phyloP scores from a whole-genome alignment of 345 rosid species.

The Melaleuca alternifolia region DNA sequence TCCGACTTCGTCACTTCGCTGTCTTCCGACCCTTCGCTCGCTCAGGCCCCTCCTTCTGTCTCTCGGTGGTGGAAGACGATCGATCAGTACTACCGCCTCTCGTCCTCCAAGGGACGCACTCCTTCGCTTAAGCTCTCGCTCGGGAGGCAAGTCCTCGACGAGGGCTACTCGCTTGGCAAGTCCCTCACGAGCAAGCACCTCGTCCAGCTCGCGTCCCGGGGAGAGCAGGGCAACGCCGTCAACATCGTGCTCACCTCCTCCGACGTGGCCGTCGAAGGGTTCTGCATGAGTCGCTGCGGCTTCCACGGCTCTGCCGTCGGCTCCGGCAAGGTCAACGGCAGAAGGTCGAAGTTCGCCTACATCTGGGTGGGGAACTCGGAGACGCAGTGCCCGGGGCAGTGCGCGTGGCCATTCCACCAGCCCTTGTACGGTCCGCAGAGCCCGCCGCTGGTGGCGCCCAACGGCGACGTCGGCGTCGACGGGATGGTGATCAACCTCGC shows the following conservation, averaged over 20 bases:
- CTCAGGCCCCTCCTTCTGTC: slow-evolving; percentile 42
- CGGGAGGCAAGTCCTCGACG: slow-evolving; percentile 46
- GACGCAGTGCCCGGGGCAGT: slow-evolving; percentile 29
- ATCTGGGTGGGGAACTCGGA: slow-evolving; percentile 80
- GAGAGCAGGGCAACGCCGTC: slow-evolving; percentile 35
- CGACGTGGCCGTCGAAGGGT: slow-evolving; percentile 44
- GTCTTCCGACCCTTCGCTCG: slow-evolving; percentile 5
- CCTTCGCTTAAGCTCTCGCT: slow-evolving; percentile 32
- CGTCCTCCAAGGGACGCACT: slow-evolving; percentile 10
- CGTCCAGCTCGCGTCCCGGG: slow-evolving; percentile 43
- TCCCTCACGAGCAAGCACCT: slow-evolving; percentile 42
- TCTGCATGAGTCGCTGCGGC: slow-evolving; percentile 50
- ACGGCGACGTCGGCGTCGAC: slow-evolving; percentile 45
- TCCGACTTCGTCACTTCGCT: slow-evolving; percentile 53
- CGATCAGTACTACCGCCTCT: slow-evolving; percentile 48
- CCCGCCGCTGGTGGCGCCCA: slow-evolving; percentile 3
- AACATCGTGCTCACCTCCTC: slow-evolving; percentile 51
- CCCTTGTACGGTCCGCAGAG: neutral
- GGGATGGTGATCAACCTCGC: slow-evolving; percentile 55
- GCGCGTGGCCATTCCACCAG: slow-evolving; percentile 52
- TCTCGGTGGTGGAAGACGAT: slow-evolving; percentile 67
- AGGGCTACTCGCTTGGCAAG: slow-evolving; percentile 57
- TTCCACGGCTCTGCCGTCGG: slow-evolving; percentile 43
- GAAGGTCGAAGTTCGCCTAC: slow-evolving; percentile 34
- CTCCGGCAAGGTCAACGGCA: slow-evolving; percentile 6